Evolutionary conservation across 208 protist species (phyloP).

Genomic region (Crithidia acanthocephali): DNA sequence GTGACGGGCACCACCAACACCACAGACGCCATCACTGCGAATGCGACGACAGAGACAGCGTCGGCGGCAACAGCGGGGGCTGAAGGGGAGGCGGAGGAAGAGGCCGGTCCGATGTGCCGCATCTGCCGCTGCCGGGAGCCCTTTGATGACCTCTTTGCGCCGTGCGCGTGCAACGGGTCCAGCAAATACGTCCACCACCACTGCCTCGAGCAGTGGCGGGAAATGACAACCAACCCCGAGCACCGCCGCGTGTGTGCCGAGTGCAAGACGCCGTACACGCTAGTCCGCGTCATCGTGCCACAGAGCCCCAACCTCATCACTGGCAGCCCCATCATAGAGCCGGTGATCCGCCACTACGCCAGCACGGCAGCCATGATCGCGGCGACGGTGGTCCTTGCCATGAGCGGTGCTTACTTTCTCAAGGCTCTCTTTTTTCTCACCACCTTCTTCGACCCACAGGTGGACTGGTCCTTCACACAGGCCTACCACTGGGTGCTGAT

Average conservation of each 20-base stretch:
- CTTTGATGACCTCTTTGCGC: conserved; percentile 30
- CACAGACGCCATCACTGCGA: not conserved
- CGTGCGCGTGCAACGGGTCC: conserved; percentile 36
- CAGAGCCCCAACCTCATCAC: conserved; percentile 27
- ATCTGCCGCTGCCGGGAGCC: conserved; percentile 34
- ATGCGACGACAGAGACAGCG: not conserved
- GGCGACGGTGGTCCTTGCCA: conserved; percentile 13
- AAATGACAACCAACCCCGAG: conserved; percentile 35
- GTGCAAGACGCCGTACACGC: conserved; percentile 38
- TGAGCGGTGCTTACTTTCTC: conserved; percentile 19
- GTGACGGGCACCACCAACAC: not conserved
- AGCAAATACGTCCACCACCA: conserved; percentile 34
- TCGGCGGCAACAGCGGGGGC: not conserved
- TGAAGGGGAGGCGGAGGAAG: conserved; percentile 20
- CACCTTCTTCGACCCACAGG: conserved; percentile 11
- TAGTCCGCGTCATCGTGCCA: conserved; percentile 27
- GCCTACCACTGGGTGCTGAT: conserved; percentile 32
- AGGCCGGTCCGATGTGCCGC: conserved; percentile 24
- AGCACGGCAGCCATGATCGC: not conserved
- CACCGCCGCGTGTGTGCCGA: conserved; percentile 38
- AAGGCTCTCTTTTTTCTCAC: conserved; percentile 19
- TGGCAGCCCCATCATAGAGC: conserved; percentile 29
- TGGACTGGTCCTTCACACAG: conserved; percentile 28
- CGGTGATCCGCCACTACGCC: conserved; percentile 27
- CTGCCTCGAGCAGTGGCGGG: conserved; percentile 36